phyloP scores from a whole-genome alignment of 75 land plant species.

The Cunninghamia lanceolata region DNA sequence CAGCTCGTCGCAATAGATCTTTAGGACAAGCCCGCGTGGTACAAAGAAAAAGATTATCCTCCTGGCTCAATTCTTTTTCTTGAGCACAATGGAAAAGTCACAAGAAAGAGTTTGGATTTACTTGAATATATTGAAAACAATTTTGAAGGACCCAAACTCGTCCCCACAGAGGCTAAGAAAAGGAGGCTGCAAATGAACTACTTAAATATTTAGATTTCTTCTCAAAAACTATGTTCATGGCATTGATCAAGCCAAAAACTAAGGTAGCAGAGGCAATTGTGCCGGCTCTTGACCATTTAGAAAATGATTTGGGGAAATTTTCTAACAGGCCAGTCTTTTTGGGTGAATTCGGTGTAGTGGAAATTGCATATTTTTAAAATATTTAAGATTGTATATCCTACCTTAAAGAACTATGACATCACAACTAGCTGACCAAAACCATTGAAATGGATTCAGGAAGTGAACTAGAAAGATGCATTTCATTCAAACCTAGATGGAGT shows the following conservation, averaged over 20 bases:
- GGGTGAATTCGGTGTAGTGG: constrained; percentile 79
- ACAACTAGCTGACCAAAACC: constrained; percentile 74
- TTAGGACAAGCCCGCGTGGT: constrained; percentile 71
- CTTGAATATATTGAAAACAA: constrained; percentile 60
- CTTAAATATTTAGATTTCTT: constrained; percentile 45
- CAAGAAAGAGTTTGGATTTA: constrained; percentile 81
- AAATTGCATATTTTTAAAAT: constrained; percentile 85
- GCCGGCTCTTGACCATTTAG: constrained; percentile 57
- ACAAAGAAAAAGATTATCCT: constrained; percentile 79
- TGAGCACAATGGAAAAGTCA: constrained; percentile 82
- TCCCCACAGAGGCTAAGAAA: constrained; percentile 61
- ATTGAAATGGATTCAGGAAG: constrained; percentile 78
- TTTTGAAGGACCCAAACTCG: constrained; percentile 72
- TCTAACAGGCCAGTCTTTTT: constrained; percentile 81
- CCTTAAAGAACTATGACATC: constrained; percentile 58
- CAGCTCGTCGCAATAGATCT: constrained; percentile 61
- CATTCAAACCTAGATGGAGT: too few species aligned
- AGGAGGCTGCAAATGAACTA: constrained; percentile 68
- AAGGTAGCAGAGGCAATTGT: constrained; percentile 19
- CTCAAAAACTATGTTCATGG: constrained; percentile 17
- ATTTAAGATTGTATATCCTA: constrained; percentile 39
- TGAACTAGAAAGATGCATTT: too few species aligned
- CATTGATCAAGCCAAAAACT: constrained; percentile 29
- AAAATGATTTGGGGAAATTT: constrained; percentile 60
- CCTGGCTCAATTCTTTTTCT: constrained; percentile 77